Conservation (phyloP, 2,329 filamentous ascomycete genomes). For the Tricladium varicosporioides region DNA sequence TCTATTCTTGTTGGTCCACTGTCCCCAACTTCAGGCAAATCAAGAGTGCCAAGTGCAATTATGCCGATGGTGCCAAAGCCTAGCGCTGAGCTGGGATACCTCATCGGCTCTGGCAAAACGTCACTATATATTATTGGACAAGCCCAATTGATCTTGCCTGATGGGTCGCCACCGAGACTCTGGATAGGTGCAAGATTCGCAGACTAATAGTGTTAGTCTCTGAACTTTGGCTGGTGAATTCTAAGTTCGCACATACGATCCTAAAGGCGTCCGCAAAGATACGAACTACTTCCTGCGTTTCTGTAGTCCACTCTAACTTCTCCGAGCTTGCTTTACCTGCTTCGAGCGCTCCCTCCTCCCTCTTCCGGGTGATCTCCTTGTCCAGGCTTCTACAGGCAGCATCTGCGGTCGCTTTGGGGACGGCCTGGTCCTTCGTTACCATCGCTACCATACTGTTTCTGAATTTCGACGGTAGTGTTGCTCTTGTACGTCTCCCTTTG, state of each 20-base stretch:
- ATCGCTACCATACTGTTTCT: not conserved
- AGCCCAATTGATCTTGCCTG: not conserved
- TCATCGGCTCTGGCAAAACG: slow-evolving; percentile 13
- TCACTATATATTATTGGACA: slow-evolving; percentile 15
- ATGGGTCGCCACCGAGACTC: not conserved
- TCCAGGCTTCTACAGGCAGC: not conserved
- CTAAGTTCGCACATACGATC: not conserved
- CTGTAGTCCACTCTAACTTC: not conserved
- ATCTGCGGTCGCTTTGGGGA: not conserved
- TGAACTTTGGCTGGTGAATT: slow-evolving; percentile 1
- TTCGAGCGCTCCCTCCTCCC: not conserved
- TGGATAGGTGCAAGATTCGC: not conserved
- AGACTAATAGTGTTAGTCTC: slow-evolving; percentile 2
- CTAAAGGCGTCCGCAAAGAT: not conserved
- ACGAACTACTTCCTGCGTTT: not conserved
- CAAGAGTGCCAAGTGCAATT: slow-evolving; percentile 17
- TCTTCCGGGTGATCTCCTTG: not conserved
- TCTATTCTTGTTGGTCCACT: slow-evolving; percentile 5
- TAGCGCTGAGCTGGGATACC: slow-evolving; percentile 3
- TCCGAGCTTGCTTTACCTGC: not conserved
- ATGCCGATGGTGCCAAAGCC: slow-evolving; percentile 13
- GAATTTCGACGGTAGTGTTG: not conserved
- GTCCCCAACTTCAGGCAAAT: slow-evolving; percentile 15
- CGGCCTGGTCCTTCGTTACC: not conserved
- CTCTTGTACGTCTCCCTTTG: not conserved